Conservation (phyloP, 768 basidiomycete genomes). For the Suillus paluster region DNA sequence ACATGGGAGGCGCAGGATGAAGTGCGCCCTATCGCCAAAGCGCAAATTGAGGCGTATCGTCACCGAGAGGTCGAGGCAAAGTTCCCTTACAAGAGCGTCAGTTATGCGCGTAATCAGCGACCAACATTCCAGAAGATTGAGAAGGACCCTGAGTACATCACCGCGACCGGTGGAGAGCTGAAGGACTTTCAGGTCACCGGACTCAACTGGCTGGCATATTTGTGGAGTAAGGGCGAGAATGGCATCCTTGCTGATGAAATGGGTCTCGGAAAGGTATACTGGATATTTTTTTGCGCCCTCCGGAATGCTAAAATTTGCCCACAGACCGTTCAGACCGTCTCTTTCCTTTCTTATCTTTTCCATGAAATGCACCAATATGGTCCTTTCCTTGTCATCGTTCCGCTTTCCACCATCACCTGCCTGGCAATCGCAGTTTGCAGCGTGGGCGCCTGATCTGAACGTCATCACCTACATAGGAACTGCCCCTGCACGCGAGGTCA, state of each 20-base stretch:
- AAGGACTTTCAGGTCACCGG: constrained; percentile 99
- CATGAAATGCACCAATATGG: constrained; percentile 93
- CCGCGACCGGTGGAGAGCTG: constrained; percentile 75
- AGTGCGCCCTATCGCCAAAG: constrained; percentile 75
- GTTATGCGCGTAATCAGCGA: constrained; percentile 67
- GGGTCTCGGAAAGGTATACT: constrained; percentile 90
- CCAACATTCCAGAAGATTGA: constrained; percentile 83
- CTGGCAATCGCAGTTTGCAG: constrained; percentile 93
- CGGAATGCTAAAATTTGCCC: constrained; percentile 17
- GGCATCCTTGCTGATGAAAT: constrained; percentile 99
- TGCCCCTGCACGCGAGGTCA: constrained; percentile 84
- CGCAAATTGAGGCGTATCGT: constrained; percentile 80
- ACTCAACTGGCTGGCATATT: constrained; percentile 97
- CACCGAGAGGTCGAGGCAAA: constrained; percentile 74
- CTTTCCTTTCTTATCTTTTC: constrained; percentile 94
- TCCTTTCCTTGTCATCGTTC: constrained; percentile 97
- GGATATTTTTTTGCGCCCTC: constrained; percentile 10
- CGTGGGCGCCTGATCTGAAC: constrained; percentile 96
- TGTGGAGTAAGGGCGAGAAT: constrained; percentile 94
- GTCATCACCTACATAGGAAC: constrained; percentile 97
- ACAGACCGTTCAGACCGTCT: constrained; percentile 93
- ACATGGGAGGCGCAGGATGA: constrained; percentile 93
- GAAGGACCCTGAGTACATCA: constrained; percentile 88
- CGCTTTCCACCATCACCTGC: constrained; percentile 97
- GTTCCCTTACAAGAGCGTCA: constrained; percentile 84